Evolutionary conservation across 2,329 filamentous ascomycete genomes (phyloP).

Genomic region (Colletotrichum sp.): DNA sequence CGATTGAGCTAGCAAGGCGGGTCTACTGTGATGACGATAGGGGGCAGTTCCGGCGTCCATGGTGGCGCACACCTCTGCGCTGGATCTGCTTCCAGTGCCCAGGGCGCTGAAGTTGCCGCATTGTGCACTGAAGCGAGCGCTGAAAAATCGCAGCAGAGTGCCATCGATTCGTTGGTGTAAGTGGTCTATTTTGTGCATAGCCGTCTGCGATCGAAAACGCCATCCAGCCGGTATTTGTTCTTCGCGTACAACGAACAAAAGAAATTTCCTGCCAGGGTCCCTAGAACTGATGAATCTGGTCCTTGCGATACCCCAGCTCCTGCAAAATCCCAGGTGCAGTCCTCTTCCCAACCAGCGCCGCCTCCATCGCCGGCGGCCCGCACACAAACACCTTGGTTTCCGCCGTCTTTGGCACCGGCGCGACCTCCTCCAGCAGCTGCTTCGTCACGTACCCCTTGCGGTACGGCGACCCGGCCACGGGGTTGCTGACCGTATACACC

Average conservation of each 20-base stretch:
- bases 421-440: slow-evolving; percentile 57
- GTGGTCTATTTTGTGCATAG: background rate
- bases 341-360: slow-evolving; percentile 53
- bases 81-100: background rate
- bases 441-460: slow-evolving; percentile 63
- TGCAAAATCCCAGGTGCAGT: slow-evolving; percentile 54
- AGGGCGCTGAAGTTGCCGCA: background rate
- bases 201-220: background rate
- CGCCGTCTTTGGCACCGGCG: slow-evolving; percentile 31
- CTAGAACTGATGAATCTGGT: slow-evolving; percentile 65
- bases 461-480: slow-evolving; percentile 42
- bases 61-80: background rate
- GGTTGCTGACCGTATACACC: slow-evolving; percentile 61
- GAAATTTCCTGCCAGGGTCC: background rate
- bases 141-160: background rate
- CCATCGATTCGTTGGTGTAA: background rate
- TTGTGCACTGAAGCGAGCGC: background rate
- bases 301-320: slow-evolving; percentile 61
- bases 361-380: slow-evolving; percentile 72
- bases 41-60: background rate
- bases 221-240: background rate
- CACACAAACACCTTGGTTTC: slow-evolving; percentile 70
- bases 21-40: background rate
- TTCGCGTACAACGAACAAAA: background rate
- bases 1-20: slow-evolving; percentile 65